Conservation (phyloP, 164 flowering plant species). For the Malania oleifera region DNA sequence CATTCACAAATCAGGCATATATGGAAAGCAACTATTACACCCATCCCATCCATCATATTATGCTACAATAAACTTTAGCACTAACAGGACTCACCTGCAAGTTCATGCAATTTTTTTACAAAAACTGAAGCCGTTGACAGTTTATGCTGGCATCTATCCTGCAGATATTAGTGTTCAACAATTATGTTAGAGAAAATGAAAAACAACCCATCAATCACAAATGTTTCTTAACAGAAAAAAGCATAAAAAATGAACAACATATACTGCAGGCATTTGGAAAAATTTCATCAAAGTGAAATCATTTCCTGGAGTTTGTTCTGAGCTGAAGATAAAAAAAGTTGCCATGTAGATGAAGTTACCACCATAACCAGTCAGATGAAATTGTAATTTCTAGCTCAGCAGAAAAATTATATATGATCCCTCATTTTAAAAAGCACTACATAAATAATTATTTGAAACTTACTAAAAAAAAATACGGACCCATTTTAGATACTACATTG, state of each 20-base stretch:
- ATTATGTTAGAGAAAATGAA: neutral
- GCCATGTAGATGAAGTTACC: too few species aligned
- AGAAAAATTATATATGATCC: too few species aligned
- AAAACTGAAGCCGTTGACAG: slow-evolving; percentile 31
- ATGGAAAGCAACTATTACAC: too few species aligned
- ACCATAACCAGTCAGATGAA: too few species aligned
- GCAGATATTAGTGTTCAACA: slow-evolving; percentile 4
- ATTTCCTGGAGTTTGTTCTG: too few species aligned
- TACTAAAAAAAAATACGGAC: too few species aligned
- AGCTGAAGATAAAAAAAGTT: too few species aligned
- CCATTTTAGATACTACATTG: too few species aligned
- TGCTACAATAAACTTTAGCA: neutral
- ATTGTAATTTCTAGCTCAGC: too few species aligned
- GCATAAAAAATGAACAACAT: neutral
- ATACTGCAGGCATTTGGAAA: neutral
- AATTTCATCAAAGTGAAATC: neutral
- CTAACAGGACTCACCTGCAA: slow-evolving; percentile 27
- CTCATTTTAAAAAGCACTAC: too few species aligned
- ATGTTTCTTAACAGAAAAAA: neutral
- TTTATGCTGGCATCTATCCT: slow-evolving; percentile 20
- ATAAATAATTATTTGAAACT: too few species aligned
- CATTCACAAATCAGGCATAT: neutral
- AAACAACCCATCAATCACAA: neutral
- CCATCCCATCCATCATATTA: neutral
- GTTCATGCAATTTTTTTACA: slow-evolving; percentile 39